Evolutionary conservation across 1,139 yeast genomes (phyloP).

Genomic region (Candida sanyaensis): DNA sequence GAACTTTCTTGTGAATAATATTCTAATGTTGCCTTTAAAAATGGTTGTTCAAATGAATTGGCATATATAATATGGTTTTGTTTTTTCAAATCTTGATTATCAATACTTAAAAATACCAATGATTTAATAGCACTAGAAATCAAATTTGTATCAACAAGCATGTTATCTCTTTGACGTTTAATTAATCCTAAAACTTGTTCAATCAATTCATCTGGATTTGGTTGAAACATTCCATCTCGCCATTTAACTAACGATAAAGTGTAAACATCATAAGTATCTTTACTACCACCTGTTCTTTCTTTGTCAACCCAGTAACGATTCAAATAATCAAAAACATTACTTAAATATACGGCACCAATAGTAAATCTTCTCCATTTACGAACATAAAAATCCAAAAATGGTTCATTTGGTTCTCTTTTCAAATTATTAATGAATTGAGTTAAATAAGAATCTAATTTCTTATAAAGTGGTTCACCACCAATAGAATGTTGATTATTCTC

Average conservation of each 20-base stretch:
- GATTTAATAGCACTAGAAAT: slow-evolving; percentile 81
- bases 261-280: slow-evolving; percentile 87
- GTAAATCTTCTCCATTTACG: slow-evolving; percentile 87
- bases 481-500: slow-evolving; percentile 45
- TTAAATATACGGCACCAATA: slow-evolving; percentile 88
- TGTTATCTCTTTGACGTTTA: slow-evolving; percentile 77
- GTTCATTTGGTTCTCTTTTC: slow-evolving; percentile 55
- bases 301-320: slow-evolving; percentile 98
- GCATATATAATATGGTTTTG: slow-evolving; percentile 82
- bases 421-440: slow-evolving; percentile 58
- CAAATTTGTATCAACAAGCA: slow-evolving; percentile 65
- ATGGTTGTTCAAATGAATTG: slow-evolving; percentile 74
- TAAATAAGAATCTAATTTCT: slow-evolving; percentile 67
- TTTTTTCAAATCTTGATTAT: slow-evolving; percentile 79
- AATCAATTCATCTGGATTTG: slow-evolving; percentile 60
- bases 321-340: slow-evolving; percentile 93
- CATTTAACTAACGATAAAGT: slow-evolving; percentile 86
- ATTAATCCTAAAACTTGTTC: slow-evolving; percentile 75
- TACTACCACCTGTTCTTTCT: slow-evolving; percentile 93
- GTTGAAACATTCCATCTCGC: slow-evolving; percentile 80
- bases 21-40: slow-evolving; percentile 69
- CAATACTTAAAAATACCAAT: slow-evolving; percentile 75
- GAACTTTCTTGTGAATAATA: slow-evolving; percentile 75
- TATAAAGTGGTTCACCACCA: slow-evolving; percentile 89
- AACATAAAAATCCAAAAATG: slow-evolving; percentile 82